phyloP scores from a whole-genome alignment of 23 red algal genomes.

The Gracilaria vermiculophylla region DNA sequence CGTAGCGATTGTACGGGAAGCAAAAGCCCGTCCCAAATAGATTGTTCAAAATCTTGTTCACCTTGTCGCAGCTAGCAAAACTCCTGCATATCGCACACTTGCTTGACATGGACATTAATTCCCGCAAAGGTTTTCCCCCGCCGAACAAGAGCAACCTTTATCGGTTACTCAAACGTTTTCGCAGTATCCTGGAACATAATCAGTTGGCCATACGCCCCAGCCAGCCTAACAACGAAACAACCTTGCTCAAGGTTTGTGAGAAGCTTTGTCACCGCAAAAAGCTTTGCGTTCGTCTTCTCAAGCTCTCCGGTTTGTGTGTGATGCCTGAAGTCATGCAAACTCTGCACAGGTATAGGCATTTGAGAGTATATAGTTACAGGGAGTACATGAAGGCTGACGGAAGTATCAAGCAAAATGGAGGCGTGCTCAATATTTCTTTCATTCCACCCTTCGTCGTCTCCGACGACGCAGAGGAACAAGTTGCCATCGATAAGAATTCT shows the following conservation, averaged over 20 bases:
- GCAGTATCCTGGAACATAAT: constrained; percentile 25
- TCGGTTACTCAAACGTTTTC: constrained; percentile 28
- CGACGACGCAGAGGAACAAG: constrained; percentile 20
- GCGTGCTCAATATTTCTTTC: constrained; percentile 27
- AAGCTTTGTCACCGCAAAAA: constrained; percentile 30
- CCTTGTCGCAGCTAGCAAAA: neutral
- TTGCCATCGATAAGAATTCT: constrained; percentile 8
- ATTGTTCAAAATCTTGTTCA: neutral
- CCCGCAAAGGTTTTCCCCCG: constrained; percentile 16
- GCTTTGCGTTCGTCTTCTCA: constrained; percentile 14
- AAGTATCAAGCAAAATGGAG: constrained; percentile 31
- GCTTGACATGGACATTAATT: neutral
- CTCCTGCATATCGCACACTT: neutral
- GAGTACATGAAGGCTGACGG: constrained; percentile 30
- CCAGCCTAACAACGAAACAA: constrained; percentile 6
- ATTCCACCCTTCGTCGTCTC: constrained; percentile 14
- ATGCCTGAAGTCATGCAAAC: constrained; percentile 33
- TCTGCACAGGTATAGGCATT: constrained; percentile 7
- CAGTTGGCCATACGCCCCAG: neutral
- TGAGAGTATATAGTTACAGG: constrained; percentile 28
- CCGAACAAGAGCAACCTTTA: constrained; percentile 27
- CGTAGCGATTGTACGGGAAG: neutral
- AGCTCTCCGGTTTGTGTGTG: constrained; percentile 16
- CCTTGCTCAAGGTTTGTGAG: constrained; percentile 11
- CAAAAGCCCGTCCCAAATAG: neutral